Percentiles rank a stretch among this genome's conserved stretches.
Conservation (phyloP, 345 rosid species). For the Citrus reticulata region DNA sequence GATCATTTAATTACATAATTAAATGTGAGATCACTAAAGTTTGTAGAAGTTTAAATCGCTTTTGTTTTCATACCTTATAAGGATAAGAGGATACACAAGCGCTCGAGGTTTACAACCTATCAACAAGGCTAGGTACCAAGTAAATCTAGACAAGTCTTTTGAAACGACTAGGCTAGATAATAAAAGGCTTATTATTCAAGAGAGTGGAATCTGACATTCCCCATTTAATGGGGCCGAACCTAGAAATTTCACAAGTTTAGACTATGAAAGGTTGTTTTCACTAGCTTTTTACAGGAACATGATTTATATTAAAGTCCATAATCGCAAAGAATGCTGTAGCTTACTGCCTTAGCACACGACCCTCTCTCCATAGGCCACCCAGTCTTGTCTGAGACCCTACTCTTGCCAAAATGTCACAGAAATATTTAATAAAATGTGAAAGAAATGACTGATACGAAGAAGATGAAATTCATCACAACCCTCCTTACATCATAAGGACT, state of each 20-base stretch:
- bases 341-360: not conserved
- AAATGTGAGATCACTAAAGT: not conserved
- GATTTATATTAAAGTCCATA: not conserved
- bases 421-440: not conserved
- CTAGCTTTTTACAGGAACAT: slow-evolving; percentile 2
- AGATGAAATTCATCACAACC: not conserved
- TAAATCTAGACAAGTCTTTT: not conserved
- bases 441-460: not conserved
- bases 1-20: not conserved
- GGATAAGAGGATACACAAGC: not conserved
- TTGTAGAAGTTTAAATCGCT: not conserved
- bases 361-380: not conserved
- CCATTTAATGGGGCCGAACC: not conserved
- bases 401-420: not conserved
- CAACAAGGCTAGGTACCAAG: not conserved
- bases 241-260: not conserved
- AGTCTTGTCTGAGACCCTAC: not conserved
- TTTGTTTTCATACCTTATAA: not conserved
- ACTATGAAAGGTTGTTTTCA: slow-evolving; percentile 11
- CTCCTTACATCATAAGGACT: too few species aligned
- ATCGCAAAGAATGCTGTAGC: not conserved
- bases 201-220: not conserved
- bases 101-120: not conserved
- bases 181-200: not conserved
- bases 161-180: not conserved